Percentiles rank a stretch among this genome's conserved stretches.
phyloP scores from a whole-genome alignment of 768 basidiomycete genomes.

The Saitozyma podzolica region DNA sequence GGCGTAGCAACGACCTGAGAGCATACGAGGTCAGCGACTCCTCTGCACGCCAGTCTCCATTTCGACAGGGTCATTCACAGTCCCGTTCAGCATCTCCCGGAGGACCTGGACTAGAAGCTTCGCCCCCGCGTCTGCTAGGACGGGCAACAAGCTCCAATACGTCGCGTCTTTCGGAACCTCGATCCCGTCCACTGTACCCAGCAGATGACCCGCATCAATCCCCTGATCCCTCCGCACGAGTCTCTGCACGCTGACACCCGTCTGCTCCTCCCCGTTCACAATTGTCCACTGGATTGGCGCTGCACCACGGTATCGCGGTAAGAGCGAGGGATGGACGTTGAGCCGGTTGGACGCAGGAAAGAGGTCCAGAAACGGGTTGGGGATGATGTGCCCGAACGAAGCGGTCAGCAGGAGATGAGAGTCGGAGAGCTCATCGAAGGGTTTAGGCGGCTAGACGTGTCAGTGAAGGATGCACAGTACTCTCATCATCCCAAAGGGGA shows the following conservation, averaged over 20 bases:
- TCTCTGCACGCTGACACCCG: constrained; percentile 70
- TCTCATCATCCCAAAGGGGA: too few species aligned
- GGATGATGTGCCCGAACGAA: constrained; percentile 85
- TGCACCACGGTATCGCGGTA: constrained; percentile 84
- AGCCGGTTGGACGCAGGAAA: constrained; percentile 66
- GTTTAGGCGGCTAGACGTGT: constrained; percentile 55
- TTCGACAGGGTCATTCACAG: background rate
- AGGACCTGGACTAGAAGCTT: constrained; percentile 69
- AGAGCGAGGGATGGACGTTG: constrained; percentile 85
- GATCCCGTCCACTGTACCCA: constrained; percentile 50
- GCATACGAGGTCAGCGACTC: too few species aligned
- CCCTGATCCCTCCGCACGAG: constrained; percentile 69
- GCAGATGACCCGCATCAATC: constrained; percentile 76
- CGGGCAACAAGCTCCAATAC: constrained; percentile 63
- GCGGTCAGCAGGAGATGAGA: constrained; percentile 70
- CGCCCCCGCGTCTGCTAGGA: constrained; percentile 67
- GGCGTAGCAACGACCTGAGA: constrained; percentile 58
- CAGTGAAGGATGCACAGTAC: too few species aligned
- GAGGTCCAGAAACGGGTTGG: constrained; percentile 61
- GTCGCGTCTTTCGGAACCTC: constrained; percentile 58
- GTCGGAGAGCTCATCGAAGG: constrained; percentile 51
- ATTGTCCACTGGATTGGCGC: constrained; percentile 86
- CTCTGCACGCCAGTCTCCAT: too few species aligned
- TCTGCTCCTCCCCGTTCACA: constrained; percentile 65
- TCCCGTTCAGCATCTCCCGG: constrained; percentile 59